Evolutionary conservation across 768 basidiomycete species (phyloP).

Genomic region (Leucosporidium yakuticum): DNA sequence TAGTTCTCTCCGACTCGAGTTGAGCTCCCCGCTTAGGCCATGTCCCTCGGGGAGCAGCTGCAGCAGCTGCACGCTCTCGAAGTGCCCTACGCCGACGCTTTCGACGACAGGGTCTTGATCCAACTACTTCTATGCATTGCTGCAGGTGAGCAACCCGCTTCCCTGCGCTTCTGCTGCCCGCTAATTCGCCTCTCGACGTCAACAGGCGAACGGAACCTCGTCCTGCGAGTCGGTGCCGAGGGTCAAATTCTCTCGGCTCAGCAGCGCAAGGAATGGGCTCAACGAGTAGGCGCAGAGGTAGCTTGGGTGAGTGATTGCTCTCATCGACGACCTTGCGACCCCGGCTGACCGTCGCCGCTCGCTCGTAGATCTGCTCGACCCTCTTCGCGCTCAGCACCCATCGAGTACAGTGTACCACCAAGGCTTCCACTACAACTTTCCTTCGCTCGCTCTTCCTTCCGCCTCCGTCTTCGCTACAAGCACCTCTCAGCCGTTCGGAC

Average conservation of each 20-base stretch:
- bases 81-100: neutral
- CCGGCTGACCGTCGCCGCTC: neutral
- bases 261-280: neutral
- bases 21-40: neutral
- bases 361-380: neutral
- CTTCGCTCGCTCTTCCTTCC: conserved; percentile 11
- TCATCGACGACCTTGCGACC: neutral
- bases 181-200: no score
- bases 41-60: neutral
- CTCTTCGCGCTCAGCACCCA: conserved; percentile 6
- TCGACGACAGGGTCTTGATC: conserved; percentile 5
- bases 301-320: neutral
- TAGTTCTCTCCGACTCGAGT: neutral
- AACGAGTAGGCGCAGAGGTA: neutral
- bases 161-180: no score
- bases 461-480: neutral
- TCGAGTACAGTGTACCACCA: neutral
- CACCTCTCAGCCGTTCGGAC: neutral
- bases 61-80: neutral
- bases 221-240: conserved; percentile 1
- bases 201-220: neutral
- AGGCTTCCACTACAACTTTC: neutral
- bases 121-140: neutral
- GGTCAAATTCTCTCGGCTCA: neutral
- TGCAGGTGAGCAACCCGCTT: neutral